Base-by-base conservation (phyloP, 2,329 filamentous ascomycete genomes). In the Colletotrichum magnum region DNA sequence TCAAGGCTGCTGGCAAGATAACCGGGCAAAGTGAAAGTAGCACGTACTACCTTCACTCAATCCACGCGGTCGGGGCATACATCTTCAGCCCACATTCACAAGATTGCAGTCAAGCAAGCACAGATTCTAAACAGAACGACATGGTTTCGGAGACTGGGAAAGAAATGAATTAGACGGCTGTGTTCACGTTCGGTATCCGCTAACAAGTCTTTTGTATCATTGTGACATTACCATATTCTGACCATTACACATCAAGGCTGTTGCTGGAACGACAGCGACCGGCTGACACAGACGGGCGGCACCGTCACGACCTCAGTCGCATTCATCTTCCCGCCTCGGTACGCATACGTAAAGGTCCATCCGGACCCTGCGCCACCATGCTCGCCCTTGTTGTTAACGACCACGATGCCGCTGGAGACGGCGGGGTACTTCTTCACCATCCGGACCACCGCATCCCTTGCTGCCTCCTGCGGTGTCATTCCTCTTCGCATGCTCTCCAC, bases 291-390 rank as follows among this genome's bases (percentile, higher is more conserved):
- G 7, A 71, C 54, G 16, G 71, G 69, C 13, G 70, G 61, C 39
- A 88, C 81, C 3, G 76, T 80, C 0, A 88, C 80, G 1, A 86
- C 85, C 51, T 79, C 73, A 0, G 84, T 82, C 45, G 78, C 78
- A 18, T 79, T 76, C 86, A 88, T 88, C 7, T 68, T 72, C 0
- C 82, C 83, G 3, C 83, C 83, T 4, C 86, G 77, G 70, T 82
- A 87, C 0, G 86, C 78, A 71, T 89, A 89, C 3, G 84, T 86
- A 71, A 88, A 88, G 0, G 80, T 83, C 87, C 87, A 88, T 0
- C 86, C 86, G 2, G 84, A 87, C 0, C 78, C 86, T 0, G 87
- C 87, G 1, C 77, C 87, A 0, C 81, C 87, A 51, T 88, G 85
- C 50, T 82, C 77, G 0, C 86, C 87, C 58, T 81, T 74, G 28